Conservation (phyloP, 2,329 filamentous ascomycete genomes). For the Zymoseptoria crescenta region DNA sequence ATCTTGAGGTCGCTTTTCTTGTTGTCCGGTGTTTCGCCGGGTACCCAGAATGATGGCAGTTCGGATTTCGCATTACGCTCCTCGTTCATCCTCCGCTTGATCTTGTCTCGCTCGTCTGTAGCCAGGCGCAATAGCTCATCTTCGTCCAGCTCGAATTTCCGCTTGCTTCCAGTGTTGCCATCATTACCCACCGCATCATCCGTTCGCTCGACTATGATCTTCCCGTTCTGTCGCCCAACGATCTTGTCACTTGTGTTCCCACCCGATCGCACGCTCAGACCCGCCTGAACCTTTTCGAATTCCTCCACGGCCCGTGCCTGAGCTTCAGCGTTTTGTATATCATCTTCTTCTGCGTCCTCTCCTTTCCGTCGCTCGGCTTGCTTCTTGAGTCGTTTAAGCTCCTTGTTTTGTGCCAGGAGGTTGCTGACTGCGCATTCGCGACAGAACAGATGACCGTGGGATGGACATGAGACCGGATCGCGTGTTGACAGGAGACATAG, state of each 20-base stretch:
- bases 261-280: constrained; percentile 34
- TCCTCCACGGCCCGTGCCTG: constrained; percentile 63
- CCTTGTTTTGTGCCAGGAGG: constrained; percentile 82
- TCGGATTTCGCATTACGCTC: constrained; percentile 57
- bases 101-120: constrained; percentile 59
- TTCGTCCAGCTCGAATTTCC: constrained; percentile 74
- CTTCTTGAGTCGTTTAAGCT: constrained; percentile 74
- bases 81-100: constrained; percentile 56
- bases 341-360: constrained; percentile 55
- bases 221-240: constrained; percentile 34
- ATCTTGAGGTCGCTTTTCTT: constrained; percentile 40
- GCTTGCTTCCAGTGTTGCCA: constrained; percentile 45
- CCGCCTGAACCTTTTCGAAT: constrained; percentile 80
- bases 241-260: constrained; percentile 39
- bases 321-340: constrained; percentile 60
- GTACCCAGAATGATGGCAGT: constrained; percentile 92
- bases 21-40: constrained; percentile 64
- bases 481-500: constrained; percentile 77
- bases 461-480: constrained; percentile 71
- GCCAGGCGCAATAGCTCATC: constrained; percentile 66
- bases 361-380: constrained; percentile 50
- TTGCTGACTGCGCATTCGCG: constrained; percentile 88
- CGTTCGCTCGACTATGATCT: constrained; percentile 23
- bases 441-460: constrained; percentile 83
- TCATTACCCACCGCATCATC: constrained; percentile 30